Base-by-base conservation (phyloP, 106 monocot genomes). In the Dendrobium nobile region DNA sequence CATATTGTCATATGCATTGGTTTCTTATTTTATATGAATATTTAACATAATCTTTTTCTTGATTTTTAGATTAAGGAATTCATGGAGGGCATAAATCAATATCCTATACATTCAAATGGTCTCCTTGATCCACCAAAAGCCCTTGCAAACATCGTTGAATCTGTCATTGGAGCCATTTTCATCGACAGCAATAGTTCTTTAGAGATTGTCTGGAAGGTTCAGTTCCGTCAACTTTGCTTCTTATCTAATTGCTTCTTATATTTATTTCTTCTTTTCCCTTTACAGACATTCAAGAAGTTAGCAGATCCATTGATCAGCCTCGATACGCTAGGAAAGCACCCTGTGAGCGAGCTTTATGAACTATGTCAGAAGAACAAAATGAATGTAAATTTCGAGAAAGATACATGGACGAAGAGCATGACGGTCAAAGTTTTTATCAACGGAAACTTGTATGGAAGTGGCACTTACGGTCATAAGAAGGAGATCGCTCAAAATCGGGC, bases 61-160 rank as follows among this genome's bases (percentile, higher is more conserved):
- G 13, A 17, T 18, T 73, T 79, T 16, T 48, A 92, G 91, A 84
- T 89, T 54, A 5, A 89, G 15, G 56, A 80, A 4, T 87, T 89
- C 70, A 84, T 74, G 61, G 55, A 85, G 47, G 85, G 78, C 6
- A 75, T 84, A 64, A 17, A 44, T 15, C 41, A 77, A 7, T 84
- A 92, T 70, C 91, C 89, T 1, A 77, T 84, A 17, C 89, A 92
- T 61, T 92, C 89, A 26, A 85, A 89, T 54, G 89, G 89, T 42
- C 81, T 89, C 3, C 64, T 92, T 5, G 85, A 92, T 78, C 72
- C 87, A 10, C 89, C 91, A 37, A 89, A 92, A 54, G 73, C 68
- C n/a, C 85, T 92, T 0, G 83, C 87, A 33, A 79, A 91, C 67
- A 79, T 85, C 41, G 82, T 89, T 2, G 87, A 91, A 43, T 85